Evolutionary conservation across 1,284 basidiomycete species (phyloP), one percentile per base, ranked within the genome.

Genomic region (Tausonia pullulans): DNA sequence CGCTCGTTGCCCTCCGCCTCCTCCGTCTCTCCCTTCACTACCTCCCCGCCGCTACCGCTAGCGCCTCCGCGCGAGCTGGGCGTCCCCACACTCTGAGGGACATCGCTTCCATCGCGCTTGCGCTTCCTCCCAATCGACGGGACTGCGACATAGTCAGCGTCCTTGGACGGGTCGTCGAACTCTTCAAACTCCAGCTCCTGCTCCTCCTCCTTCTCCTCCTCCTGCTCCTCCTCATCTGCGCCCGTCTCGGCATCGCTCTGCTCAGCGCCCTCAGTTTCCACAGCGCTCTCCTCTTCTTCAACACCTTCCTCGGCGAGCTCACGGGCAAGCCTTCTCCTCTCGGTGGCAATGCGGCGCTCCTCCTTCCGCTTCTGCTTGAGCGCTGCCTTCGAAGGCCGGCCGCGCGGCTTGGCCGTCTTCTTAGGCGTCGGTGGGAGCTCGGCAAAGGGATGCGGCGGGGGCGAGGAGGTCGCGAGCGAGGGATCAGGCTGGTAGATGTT

Each of bases 401-500:
- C 27, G 27, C 27, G 27, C 27, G 27, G 27, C n/a, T 55, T 55
- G 14, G 51, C 6, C 51, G 10, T 55, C 53, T 41, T 39, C 39
- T 41, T 55, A 10, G 55, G 55, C 55, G 60, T 61, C 5, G 61
- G 61, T 10, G 62, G 55, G 16, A 63, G 62, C 14, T 63, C 43
- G 9, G 62, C 62, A 40, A 63, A 63, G 0, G 62, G 62, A 27
- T 63, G 62, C n/a, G 44, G 14, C 16, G 62, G 56, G 4, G 56
- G 55, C 5, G 46, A 13, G 6, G 14, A 45, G 27, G 27, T 46
- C 4, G 55, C 40, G 11, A 45, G 44, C 7, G 49, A 55, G 11
- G 41, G 3, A 5, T 46, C 16, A 1, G 54, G 55, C 48, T 62
- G 56, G 56, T 63, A 63, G 62, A 63, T 63, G 49, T 63, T 63